phyloP scores from a whole-genome alignment of 169 alveolate genomes.

The Perkinsus chesapeaki region DNA sequence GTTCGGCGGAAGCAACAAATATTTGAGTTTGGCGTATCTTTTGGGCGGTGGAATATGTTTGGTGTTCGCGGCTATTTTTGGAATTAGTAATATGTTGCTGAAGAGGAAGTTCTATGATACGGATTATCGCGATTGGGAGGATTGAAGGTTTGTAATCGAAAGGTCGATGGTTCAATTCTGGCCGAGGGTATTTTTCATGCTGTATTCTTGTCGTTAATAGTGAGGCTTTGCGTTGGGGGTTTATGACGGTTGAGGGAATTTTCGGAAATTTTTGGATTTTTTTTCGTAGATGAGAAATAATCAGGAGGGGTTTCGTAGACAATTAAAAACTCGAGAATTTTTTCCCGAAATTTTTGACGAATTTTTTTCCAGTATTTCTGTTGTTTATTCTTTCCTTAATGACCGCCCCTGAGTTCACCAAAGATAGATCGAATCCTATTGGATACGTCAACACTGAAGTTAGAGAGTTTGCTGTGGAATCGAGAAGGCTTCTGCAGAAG shows the following conservation, averaged over 20 bases:
- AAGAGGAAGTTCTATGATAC: background rate
- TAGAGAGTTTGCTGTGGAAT: conserved; percentile 55
- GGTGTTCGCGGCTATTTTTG: background rate
- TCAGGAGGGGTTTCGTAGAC: background rate
- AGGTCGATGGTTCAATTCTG: background rate
- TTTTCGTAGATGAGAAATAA: background rate
- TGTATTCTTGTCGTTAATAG: background rate
- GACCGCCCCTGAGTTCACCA: conserved; percentile 30
- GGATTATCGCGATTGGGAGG: background rate
- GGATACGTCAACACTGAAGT: conserved; percentile 41
- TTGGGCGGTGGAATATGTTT: background rate
- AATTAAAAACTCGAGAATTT: background rate
- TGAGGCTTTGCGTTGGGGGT: background rate
- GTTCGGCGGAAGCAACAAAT: conserved; percentile 24
- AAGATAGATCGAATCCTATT: conserved; percentile 29
- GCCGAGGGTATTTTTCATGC: background rate
- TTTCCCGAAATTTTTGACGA: background rate
- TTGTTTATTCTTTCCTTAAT: background rate
- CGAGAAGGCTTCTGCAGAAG: conserved; percentile 56
- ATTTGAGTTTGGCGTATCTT: conserved; percentile 17
- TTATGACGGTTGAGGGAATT: background rate
- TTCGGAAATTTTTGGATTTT: background rate
- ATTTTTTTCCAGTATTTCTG: background rate
- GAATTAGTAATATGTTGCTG: background rate
- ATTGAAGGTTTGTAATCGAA: background rate